Percentiles rank a stretch among this genome's conserved stretches.
These are phyloP conservation scores for Corylus heterophylla DNA, from an alignment of 306 rosid genomes.

Conservation along the genomic window DNA sequence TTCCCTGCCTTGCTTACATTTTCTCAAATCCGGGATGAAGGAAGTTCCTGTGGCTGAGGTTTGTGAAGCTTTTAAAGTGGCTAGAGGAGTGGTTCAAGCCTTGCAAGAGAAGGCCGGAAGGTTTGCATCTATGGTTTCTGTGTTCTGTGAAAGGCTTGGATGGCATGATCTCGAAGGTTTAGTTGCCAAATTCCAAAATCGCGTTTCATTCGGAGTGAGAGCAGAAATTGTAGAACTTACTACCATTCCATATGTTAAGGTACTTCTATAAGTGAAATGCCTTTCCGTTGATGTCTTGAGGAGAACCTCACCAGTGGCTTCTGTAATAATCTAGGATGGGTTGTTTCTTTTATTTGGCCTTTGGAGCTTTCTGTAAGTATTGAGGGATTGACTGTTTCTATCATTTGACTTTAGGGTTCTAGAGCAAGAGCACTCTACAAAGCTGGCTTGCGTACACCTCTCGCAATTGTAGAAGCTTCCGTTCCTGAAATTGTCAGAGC, in stretches of 20 bases:
- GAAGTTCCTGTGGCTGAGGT: conserved; percentile 87
- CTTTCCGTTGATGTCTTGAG: conserved; percentile 16
- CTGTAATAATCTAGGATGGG: conserved; percentile 5
- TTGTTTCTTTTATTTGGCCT: conserved; percentile 29
- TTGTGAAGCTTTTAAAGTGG: conserved; percentile 87
- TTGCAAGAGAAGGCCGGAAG: conserved; percentile 98
- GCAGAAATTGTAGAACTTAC: conserved; percentile 98
- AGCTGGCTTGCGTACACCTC: conserved; percentile 89
- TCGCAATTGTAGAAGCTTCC: conserved; percentile 96
- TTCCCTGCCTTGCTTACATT: conserved; percentile 17
- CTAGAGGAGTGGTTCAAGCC: conserved; percentile 96
- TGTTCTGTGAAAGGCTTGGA: conserved; percentile 95
- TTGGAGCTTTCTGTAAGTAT: conserved; percentile 45
- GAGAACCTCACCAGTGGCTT: conserved; percentile 3
- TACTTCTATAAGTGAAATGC: conserved; percentile 23
- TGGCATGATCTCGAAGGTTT: conserved; percentile 95
- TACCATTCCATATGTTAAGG: conserved; percentile 86
- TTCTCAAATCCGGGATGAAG: conserved; percentile 43
- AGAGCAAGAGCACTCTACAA: conserved; percentile 96
- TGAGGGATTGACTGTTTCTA: conserved; percentile 19
- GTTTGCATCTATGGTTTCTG: conserved; percentile 91
- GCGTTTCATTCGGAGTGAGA: conserved; percentile 92
- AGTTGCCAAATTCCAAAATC: conserved; percentile 91
- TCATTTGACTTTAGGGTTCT: conserved; percentile 71
- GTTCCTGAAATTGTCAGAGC: conserved; percentile 80